These are phyloP conservation scores for Mucor circinelloides DNA, from an alignment of 371 early-diverging fungal genomes.

Conservation along the genomic window DNA sequence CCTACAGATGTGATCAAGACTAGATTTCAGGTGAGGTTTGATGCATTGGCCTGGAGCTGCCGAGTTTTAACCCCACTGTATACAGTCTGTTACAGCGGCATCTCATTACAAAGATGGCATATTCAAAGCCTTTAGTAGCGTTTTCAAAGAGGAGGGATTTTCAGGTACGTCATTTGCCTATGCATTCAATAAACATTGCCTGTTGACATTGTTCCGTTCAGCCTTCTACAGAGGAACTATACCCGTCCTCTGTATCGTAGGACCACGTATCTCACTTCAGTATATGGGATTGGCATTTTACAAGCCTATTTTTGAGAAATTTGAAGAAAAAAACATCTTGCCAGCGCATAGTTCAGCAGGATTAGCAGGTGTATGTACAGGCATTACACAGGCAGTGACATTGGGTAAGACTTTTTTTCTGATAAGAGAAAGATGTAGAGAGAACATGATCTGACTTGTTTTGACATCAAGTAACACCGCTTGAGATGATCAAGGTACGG, in stretches of 20 bases:
- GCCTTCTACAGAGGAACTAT: slow-evolving; percentile 54
- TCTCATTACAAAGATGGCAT: slow-evolving; percentile 44
- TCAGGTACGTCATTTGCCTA: slow-evolving; percentile 14
- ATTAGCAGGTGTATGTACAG: slow-evolving; percentile 56
- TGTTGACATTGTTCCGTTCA: neutral
- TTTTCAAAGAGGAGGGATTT: slow-evolving; percentile 34
- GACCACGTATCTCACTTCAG: slow-evolving; percentile 53
- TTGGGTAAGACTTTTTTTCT: slow-evolving; percentile 26
- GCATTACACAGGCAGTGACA: slow-evolving; percentile 55
- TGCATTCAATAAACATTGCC: too few species aligned
- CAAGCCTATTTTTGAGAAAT: slow-evolving; percentile 54
- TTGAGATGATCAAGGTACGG: slow-evolving; percentile 57
- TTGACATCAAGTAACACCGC: slow-evolving; percentile 44
- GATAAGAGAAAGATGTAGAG: neutral
- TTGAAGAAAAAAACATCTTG: slow-evolving; percentile 36
- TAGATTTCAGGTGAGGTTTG: slow-evolving; percentile 38
- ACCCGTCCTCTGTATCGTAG: slow-evolving; percentile 55
- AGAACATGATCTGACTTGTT: neutral
- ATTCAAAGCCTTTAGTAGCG: slow-evolving; percentile 31
- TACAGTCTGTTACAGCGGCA: slow-evolving; percentile 33
- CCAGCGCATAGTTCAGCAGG: slow-evolving; percentile 56
- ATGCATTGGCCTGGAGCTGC: neutral
- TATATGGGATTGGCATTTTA: slow-evolving; percentile 55
- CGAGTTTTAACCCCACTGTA: neutral
- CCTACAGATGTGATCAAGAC: slow-evolving; percentile 52